Base-by-base conservation (phyloP, 2,329 filamentous ascomycete genomes). In the Fusarium concolor region DNA sequence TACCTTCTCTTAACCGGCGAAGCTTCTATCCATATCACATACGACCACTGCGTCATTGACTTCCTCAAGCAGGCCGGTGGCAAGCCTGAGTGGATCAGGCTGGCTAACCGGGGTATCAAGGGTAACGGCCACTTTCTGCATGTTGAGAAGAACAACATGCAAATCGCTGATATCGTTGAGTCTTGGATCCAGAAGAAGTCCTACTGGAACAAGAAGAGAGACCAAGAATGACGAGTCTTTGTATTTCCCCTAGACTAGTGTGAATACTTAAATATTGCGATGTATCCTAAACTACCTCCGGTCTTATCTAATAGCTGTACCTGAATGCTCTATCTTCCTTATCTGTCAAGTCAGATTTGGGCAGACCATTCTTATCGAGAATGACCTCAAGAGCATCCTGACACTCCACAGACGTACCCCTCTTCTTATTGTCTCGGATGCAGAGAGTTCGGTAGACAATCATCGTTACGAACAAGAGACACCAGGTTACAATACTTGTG, bases 91-190 rank as follows among this genome's bases (percentile, higher is more conserved):
- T 71, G 57, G 59, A 60, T 68, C 11, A 61, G 68, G 49, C 24
- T 71, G 4, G 55, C 54, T 6, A 41, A 64, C 2, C 26, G 20
- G 24, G 57, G 63, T 2, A 70, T 71, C 10, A 57, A 61, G 29
- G 68, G 69, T 0, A 71, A 71, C 7, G 55, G 63, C 0, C 66
- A 71, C 29, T 65, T 71, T 20, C 52, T 71, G 38, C 55, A 63
- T 18, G 47, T 66, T 6, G 68, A 71, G 45, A 65, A 67, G 55
- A 71, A 71, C 14, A 66, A 70, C 43, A 22, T 66, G 10, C 20
- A 68, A 7, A 71, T 71, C 39, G 53, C 70, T n/a, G 47, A 7
- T 4, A 11, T 60, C 14, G 52, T 56, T 1, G 26, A 50, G 15
- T 8, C 44, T 4, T 67, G 67, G 70, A 71, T 38, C 0, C 43